Evolutionary conservation across 2,329 filamentous ascomycete genomes (phyloP).

Genomic region (Fusarium sacchari): DNA sequence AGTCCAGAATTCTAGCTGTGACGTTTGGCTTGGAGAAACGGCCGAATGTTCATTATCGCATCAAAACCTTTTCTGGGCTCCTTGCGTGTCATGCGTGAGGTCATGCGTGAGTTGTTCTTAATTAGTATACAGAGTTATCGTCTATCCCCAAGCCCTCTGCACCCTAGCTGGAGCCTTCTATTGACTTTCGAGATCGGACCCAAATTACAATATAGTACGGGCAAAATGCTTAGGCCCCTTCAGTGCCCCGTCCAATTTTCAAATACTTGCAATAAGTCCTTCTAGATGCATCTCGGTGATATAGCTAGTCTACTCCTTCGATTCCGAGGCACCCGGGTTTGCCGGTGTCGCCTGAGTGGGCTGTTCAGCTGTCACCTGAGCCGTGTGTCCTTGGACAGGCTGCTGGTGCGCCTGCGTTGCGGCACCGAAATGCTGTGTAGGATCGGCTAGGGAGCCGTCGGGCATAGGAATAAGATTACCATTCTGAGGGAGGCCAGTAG

Average conservation of each 20-base stretch:
- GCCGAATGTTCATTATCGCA: not conserved
- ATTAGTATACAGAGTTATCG: conserved; percentile 43
- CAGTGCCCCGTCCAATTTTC: not conserved
- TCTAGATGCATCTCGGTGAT: not conserved
- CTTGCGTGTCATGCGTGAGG: conserved; percentile 5
- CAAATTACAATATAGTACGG: not conserved
- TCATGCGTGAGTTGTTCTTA: conserved; percentile 16
- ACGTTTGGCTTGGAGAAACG: not conserved
- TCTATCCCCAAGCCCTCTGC: conserved; percentile 28
- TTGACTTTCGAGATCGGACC: conserved; percentile 3
- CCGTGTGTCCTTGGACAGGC: conserved; percentile 4
- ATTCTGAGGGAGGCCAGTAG: conserved; percentile 25
- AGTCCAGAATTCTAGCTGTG: not conserved
- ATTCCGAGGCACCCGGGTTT: conserved; percentile 4
- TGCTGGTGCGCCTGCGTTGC: conserved; percentile 8
- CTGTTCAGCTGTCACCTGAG: conserved; percentile 17
- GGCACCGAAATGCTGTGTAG: conserved; percentile 23
- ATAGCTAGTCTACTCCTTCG: conserved; percentile 2
- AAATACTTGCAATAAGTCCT: not conserved
- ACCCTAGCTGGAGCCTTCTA: conserved; percentile 1
- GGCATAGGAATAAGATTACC: conserved; percentile 30
- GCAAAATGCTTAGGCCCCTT: not conserved
- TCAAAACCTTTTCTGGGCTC: not conserved
- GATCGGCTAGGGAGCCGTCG: conserved; percentile 20
- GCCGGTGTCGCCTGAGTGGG: conserved; percentile 13